Base-by-base conservation (phyloP, 2,329 filamentous ascomycete genomes). In the Diaporthe vaccinii region DNA sequence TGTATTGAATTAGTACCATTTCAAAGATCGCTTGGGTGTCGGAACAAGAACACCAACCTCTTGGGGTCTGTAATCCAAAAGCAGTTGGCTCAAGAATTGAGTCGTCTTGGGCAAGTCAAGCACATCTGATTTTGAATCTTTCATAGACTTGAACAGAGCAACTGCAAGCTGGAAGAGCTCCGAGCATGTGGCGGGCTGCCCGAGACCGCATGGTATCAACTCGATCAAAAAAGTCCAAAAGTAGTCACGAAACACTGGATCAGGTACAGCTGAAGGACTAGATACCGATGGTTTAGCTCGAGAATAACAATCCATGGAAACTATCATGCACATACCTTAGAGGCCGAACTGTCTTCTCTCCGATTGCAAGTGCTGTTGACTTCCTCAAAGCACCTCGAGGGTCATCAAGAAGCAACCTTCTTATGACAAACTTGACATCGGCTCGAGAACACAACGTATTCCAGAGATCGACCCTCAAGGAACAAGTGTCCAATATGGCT, bases 181-280 rank as follows among this genome's bases (percentile, higher is more conserved):
- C 34, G 86, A 83, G 74, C 87, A 88, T 41, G 83, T 81, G 9
- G 71, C 74, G 15, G 84, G 81, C 73, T 80, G 78, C 1, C 46
- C 65, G 4, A 81, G 80, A 31, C 85, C 85, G 67, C 80, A 79
- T 22, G 81, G 82, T 9, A 88, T 78, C 39, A 87, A 80, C 17
- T 79, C 79, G 10, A 82, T 82, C 14, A 87, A 77, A 12, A 86
- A 77, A 1, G 87, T 85, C 88, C 88, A 90, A 75, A 90, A 87
- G 46, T 87, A 84, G 22, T 84, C 80, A 20, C 85, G 83, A 72
- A 89, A 86, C 17, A 85, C 83, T 4, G 82, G 76, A 4, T 84
- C 79, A 14, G 80, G 79, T 17, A 85, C 81, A 20, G 78, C 77
- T 7, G 79, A 77, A 76, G 78, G 76, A 74, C 80, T 75, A 76